Evolutionary conservation across 768 basidiomycete genomes (phyloP), one percentile per base, ranked within the genome.

Genomic region (Boletus tomentosulus): DNA sequence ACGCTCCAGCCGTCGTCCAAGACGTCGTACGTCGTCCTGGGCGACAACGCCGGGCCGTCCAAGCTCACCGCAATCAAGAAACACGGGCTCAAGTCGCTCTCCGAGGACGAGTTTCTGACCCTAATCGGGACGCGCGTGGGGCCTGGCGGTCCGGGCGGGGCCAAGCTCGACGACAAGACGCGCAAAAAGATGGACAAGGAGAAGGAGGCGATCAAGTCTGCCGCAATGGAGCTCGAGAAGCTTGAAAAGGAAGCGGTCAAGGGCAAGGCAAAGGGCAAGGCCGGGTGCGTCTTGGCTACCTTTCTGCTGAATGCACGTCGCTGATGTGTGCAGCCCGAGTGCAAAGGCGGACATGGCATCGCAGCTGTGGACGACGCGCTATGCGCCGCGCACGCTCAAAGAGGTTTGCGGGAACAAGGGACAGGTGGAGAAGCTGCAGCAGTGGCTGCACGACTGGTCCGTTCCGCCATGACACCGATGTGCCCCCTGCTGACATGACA

Each of bases 401-500:
- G 93, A 99, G 53, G 82, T 99, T 16, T 98, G 95, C 57, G 97
- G 97, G 8, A 99, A 98, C 74, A 98, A 98, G 71, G 79, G 83
- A 0, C 80, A 85, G 50, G 87, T 98, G 1, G 95, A 98, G 71
- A 93, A 92, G 63, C 73, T 99, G 4, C 84, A 85, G 50, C 75
- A 74, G 33, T 99, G 97, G 97, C 72, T 99, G 22, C 77, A 83
- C 33, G 85, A 89, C 50, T 99, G 97, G 96, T 93, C 30, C 50
- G 82, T 65, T 19, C 37, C 2, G 16, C 7, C 9, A 4, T 28
- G 5, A 4, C 28, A 15, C 44, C 7, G 15, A 13, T 4, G 28
- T 5, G 44, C 16, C 9, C 19, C 4, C 7, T 45, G 7, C 12
- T 45, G 44, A 45, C 28, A 13, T 30, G 4, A 15, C 25, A 13